Evolutionary conservation across 805 yeast species (phyloP).

Genomic region (Cyberlindnera mississippiensis): DNA sequence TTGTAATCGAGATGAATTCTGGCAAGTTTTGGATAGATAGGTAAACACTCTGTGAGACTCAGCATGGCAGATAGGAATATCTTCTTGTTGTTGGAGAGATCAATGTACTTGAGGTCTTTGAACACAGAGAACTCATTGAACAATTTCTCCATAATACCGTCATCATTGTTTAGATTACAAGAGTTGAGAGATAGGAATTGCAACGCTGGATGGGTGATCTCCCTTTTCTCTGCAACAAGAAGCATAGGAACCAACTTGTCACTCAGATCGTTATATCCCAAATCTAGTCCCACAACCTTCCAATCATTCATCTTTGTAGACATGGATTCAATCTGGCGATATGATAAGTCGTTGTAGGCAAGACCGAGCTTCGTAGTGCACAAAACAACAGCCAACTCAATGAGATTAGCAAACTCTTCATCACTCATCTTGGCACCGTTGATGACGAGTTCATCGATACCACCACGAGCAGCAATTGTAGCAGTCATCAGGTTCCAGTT

Average conservation of each 20-base stretch:
- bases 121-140: slow-evolving; percentile 48
- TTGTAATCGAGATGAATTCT: slow-evolving; percentile 73
- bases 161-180: slow-evolving; percentile 46
- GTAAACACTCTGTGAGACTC: slow-evolving; percentile 57
- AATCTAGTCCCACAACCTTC: slow-evolving; percentile 63
- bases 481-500: slow-evolving; percentile 83
- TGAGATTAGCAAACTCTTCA: slow-evolving; percentile 54
- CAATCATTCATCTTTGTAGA: slow-evolving; percentile 52
- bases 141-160: slow-evolving; percentile 33
- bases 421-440: slow-evolving; percentile 72
- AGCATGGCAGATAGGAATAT: slow-evolving; percentile 58
- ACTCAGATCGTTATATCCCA: slow-evolving; percentile 74
- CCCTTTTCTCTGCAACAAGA: slow-evolving; percentile 25
- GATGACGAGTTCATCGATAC: slow-evolving; percentile 73
- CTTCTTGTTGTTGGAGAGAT: slow-evolving; percentile 69
- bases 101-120: slow-evolving; percentile 64
- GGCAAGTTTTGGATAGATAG: slow-evolving; percentile 59
- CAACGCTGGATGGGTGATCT: slow-evolving; percentile 28
- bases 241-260: slow-evolving; percentile 31
- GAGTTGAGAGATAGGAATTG: slow-evolving; percentile 59
- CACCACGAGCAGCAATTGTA: slow-evolving; percentile 68
- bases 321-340: slow-evolving; percentile 53
- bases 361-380: slow-evolving; percentile 66
- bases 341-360: slow-evolving; percentile 68
- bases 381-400: slow-evolving; percentile 56